These are phyloP conservation scores for Lanmaoa pseudosensibilis DNA, from an alignment of 768 basidiomycete genomes.

Conservation along the genomic window DNA sequence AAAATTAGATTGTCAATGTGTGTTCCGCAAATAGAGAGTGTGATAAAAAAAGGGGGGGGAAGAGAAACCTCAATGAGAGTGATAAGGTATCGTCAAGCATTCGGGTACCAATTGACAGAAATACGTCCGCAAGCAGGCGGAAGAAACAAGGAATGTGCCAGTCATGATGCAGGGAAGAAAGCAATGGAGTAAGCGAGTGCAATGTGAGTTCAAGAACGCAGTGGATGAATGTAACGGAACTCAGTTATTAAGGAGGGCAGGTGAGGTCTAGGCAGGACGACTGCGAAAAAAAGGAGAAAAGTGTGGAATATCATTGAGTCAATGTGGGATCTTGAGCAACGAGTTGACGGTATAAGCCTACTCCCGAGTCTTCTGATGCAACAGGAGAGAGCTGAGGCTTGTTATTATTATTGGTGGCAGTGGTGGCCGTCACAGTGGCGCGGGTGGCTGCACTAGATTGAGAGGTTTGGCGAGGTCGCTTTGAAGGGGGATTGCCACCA, in stretches of 20 bases:
- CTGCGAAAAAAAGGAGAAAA: slow-evolving; percentile 3
- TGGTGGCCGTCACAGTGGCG: slow-evolving; percentile 34
- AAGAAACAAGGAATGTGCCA: slow-evolving; percentile 32
- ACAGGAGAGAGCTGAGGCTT: slow-evolving; percentile 61
- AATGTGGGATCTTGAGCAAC: slow-evolving; percentile 74
- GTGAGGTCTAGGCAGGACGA: slow-evolving; percentile 19
- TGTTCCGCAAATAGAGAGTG: slow-evolving; percentile 39
- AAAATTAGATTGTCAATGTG: slow-evolving; percentile 33
- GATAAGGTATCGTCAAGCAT: slow-evolving; percentile 36
- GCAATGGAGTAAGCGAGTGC: slow-evolving; percentile 30
- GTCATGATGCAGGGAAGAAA: slow-evolving; percentile 29
- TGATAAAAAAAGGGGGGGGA: slow-evolving; percentile 28
- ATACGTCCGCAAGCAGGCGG: slow-evolving; percentile 20
- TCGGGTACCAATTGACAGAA: slow-evolving; percentile 27
- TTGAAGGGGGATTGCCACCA: slow-evolving; percentile 38
- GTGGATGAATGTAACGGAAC: slow-evolving; percentile 20
- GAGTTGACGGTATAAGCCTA: slow-evolving; percentile 81
- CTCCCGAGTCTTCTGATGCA: slow-evolving; percentile 72
- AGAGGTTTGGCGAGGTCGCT: slow-evolving; percentile 70
- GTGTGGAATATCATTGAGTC: slow-evolving; percentile 35
- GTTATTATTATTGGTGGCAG: slow-evolving; percentile 26
- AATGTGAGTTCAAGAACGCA: slow-evolving; percentile 26
- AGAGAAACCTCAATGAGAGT: slow-evolving; percentile 30
- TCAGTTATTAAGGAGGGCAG: slow-evolving; percentile 21
- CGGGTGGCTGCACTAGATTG: slow-evolving; percentile 65